A percentile compares a stretch with the other conserved stretches of the same genome.
These are phyloP conservation scores for Funneliformis caledonium DNA, from an alignment of 371 early-diverging fungal species.

Conservation along the genomic window DNA sequence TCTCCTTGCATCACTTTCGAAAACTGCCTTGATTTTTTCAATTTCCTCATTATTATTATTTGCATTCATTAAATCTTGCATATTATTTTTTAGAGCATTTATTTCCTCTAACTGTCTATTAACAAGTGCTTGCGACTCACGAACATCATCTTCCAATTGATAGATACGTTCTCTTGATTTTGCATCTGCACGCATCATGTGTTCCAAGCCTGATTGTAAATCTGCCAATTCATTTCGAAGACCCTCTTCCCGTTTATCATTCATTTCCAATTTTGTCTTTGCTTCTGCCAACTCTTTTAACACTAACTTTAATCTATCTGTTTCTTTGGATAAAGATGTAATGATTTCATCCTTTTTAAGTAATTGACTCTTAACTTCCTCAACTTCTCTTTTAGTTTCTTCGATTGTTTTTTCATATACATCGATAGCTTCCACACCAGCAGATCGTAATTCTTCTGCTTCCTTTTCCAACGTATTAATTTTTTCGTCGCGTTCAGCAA, in stretches of 20 bases:
- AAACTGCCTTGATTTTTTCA: constrained; percentile 52
- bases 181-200: constrained; percentile 38
- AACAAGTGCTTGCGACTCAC: constrained; percentile 31
- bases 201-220: constrained; percentile 30
- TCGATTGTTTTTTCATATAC: constrained; percentile 51
- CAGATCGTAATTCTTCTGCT: constrained; percentile 46
- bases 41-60: constrained; percentile 43
- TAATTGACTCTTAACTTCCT: constrained; percentile 1
- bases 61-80: constrained; percentile 34
- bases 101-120: constrained; percentile 37
- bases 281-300: constrained; percentile 49
- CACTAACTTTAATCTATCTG: constrained; percentile 49
- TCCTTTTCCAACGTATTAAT: constrained; percentile 48
- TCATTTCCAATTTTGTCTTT: constrained; percentile 39
- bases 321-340: constrained; percentile 46
- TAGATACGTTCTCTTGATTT: constrained; percentile 35
- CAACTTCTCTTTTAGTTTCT: constrained; percentile 51
- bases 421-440: constrained; percentile 46
- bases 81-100: constrained; percentile 17
- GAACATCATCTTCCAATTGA: constrained; percentile 37
- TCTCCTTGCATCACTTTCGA: constrained; percentile 55
- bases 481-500: constrained; percentile 44
- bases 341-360: constrained; percentile 43
- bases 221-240: constrained; percentile 35
- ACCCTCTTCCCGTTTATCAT: constrained; percentile 3